These are phyloP conservation scores for Leptodontidium sp. DNA, from an alignment of 2,329 filamentous ascomycete species.

Conservation along the genomic window DNA sequence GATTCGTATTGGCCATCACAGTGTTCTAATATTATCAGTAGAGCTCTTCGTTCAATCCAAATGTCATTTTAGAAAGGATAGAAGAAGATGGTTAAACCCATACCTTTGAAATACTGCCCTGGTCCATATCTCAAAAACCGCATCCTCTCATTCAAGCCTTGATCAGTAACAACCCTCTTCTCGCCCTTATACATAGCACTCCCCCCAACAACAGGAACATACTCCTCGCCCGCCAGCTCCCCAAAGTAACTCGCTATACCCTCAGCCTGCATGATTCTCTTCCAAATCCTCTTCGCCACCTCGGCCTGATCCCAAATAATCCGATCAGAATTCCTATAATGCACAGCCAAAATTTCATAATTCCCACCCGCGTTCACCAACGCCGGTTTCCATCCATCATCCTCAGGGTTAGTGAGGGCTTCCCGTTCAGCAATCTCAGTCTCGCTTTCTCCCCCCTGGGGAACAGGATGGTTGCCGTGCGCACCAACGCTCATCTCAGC, in stretches of 20 bases:
- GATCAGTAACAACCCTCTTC: constrained; percentile 35
- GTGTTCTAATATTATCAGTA: constrained; percentile 58
- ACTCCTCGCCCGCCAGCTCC: constrained; percentile 44
- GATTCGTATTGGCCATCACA: constrained; percentile 68
- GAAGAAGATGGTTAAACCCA: constrained; percentile 28
- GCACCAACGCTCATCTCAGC: constrained; percentile 58
- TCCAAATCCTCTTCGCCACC: constrained; percentile 69
- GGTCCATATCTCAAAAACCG: constrained; percentile 76
- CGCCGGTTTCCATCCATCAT: constrained; percentile 69
- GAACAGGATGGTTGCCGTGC: constrained; percentile 39
- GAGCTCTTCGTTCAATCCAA: constrained; percentile 8
- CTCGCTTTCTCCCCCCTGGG: neutral
- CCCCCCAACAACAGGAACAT: constrained; percentile 47
- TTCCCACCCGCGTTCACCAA: constrained; percentile 73
- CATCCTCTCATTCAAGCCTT: constrained; percentile 74
- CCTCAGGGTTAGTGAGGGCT: constrained; percentile 19
- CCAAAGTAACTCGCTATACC: constrained; percentile 53
- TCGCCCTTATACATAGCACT: constrained; percentile 37
- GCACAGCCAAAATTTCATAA: constrained; percentile 62
- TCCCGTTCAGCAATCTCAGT: neutral
- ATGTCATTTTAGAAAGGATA: neutral
- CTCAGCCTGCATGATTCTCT: constrained; percentile 59
- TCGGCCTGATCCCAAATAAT: constrained; percentile 77
- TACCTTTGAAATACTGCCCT: constrained; percentile 74
- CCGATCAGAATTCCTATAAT: constrained; percentile 74